Percentiles rank a stretch among this genome's conserved stretches.
Evolutionary conservation across 176 grass and related monocot genomes (phyloP).

Genomic region (Thalia dealbata): DNA sequence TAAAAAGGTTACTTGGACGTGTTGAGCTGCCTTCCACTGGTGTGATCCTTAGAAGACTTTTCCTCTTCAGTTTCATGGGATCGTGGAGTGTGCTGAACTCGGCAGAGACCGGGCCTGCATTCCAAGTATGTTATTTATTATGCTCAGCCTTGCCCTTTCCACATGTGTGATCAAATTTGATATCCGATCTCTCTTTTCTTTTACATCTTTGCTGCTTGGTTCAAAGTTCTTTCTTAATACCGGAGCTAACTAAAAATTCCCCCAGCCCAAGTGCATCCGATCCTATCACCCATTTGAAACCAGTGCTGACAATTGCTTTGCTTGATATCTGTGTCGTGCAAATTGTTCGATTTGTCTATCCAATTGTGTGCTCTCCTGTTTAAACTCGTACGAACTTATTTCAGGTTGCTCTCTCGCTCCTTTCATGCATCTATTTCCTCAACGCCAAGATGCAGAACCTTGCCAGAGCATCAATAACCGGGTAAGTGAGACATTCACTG

Average conservation of each 20-base stretch:
- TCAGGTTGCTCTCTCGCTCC: constrained; percentile 80
- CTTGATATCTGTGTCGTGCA: too few species aligned
- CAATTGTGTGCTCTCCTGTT: too few species aligned
- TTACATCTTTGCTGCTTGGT: too few species aligned
- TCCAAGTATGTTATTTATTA: constrained; percentile 59
- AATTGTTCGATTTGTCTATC: too few species aligned
- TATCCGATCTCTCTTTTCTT: too few species aligned
- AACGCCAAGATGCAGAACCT: constrained; percentile 95
- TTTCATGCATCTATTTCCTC: constrained; percentile 89
- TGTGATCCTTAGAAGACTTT: constrained; percentile 60
- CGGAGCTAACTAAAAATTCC: too few species aligned
- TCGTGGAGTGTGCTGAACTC: constrained; percentile 85
- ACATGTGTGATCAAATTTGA: too few species aligned
- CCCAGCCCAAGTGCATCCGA: too few species aligned
- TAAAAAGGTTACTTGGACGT: constrained; percentile 58
- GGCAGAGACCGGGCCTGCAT: constrained; percentile 79
- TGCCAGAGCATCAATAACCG: constrained; percentile 58
- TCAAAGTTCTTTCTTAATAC: too few species aligned
- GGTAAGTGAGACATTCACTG: constrained; percentile 24
- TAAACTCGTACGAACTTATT: not conserved
- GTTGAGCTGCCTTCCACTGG: constrained; percentile 64
- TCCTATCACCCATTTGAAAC: too few species aligned
- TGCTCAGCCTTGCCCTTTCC: too few species aligned
- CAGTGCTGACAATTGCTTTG: too few species aligned
- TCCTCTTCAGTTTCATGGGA: constrained; percentile 91